A percentile compares a stretch with the other conserved stretches of the same genome.
These are phyloP conservation scores for Tubosaeta sp. DNA, from an alignment of 768 basidiomycete species.

Conservation along the genomic window DNA sequence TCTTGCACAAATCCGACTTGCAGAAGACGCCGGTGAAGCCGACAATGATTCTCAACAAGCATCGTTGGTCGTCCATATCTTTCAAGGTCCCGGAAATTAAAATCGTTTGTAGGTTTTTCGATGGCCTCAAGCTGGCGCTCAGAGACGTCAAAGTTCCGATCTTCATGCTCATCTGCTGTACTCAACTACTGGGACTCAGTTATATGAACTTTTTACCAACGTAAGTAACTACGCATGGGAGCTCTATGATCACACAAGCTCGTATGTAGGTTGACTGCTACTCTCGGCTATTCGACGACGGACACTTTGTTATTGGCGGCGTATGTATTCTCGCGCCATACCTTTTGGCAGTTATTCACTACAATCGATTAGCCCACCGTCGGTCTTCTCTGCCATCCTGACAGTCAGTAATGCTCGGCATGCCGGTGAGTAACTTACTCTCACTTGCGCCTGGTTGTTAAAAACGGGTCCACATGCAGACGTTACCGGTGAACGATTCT, in stretches of 20 bases:
- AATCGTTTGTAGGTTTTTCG: conserved; percentile 10
- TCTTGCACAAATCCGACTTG: conserved; percentile 60
- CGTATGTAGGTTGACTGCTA: conserved; percentile 45
- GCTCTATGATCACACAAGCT: background rate
- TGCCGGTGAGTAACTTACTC: conserved; percentile 33
- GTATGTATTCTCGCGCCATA: conserved; percentile 32
- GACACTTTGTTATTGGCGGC: conserved; percentile 55
- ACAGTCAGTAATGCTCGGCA: conserved; percentile 55
- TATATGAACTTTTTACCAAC: conserved; percentile 61
- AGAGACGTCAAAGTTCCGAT: conserved; percentile 51
- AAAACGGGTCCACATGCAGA: background rate
- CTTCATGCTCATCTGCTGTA: conserved; percentile 50
- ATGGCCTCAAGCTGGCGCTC: conserved; percentile 44
- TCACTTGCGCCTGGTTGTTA: background rate
- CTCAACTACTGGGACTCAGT: conserved; percentile 54
- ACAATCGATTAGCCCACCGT: conserved; percentile 47
- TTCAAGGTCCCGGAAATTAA: background rate
- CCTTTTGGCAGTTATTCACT: background rate
- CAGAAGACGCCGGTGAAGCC: conserved; percentile 66
- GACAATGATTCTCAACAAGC: conserved; percentile 53
- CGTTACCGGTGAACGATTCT: conserved; percentile 58
- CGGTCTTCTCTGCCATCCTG: conserved; percentile 49
- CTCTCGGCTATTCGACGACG: conserved; percentile 59
- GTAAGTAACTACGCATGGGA: conserved; percentile 21
- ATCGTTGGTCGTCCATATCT: conserved; percentile 36